Base-by-base conservation (phyloP, 306 rosid species). In the Dalbergia cochinchinensis region DNA sequence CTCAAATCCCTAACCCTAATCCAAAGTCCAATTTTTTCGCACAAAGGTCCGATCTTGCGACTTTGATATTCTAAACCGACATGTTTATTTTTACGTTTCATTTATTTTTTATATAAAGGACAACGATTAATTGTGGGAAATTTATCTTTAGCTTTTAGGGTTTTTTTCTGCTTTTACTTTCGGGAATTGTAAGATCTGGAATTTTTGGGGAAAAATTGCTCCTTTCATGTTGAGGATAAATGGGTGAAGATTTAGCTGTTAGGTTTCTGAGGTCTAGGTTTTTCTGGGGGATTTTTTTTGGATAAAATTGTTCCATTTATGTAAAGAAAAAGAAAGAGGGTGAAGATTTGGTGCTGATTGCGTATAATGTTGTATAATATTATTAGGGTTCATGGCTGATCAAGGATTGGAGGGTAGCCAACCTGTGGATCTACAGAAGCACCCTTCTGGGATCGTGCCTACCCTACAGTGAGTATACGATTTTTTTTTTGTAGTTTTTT, bases 371-470 rank as follows among this genome's bases (percentile, higher is more conserved):
- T 26, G 9, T 55, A 34, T 41, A 63, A 60, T 15, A 47, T 6
- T 19, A 53, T 76, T 74, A 74, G 84, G 89, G 80, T 83, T 72
- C 53, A 87, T 91, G 96, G 90, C 97, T n/a, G 99, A 93, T 71
- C 94, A 88, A 79, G 97, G 79, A 77, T 58, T 81, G 91, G 97
- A 92, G 86, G 95, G 91, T 41, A 91, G 88, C 91, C 97, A 95
- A 63, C 96, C 98, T 0, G 92, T 91, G 13, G 99, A 90, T 90
- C 87, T 80, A 59, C 85, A 80, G 86, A 89, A 91, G 80, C 97
- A 95, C 68, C 99, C 98, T 87, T 92, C 97, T 78, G 98, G 98
- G 81, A 95, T 92, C 26, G 93, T 95, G 42, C 99, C 99, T 42
- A 95, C 95, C 74, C 94, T 95, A 7, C 99, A 91, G 99, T 95